phyloP scores from a whole-genome alignment of 345 rosid genomes.

The Eucalyptus erythrocorys region DNA sequence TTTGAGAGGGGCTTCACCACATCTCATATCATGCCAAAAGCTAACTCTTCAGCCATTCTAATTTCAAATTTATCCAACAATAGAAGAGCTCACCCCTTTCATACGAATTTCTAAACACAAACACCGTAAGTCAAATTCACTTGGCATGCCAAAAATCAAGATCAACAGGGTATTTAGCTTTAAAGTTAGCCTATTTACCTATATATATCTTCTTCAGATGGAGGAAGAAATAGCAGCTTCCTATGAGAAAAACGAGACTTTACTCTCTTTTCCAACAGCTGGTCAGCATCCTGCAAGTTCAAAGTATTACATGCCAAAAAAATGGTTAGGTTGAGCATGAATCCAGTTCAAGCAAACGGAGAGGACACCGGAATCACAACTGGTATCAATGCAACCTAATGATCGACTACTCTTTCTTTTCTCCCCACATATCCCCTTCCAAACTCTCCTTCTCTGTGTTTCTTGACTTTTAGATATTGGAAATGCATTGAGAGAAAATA shows the following conservation, averaged over 20 bases:
- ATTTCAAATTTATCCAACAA: not conserved
- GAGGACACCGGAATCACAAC: not conserved
- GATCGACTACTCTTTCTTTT: not conserved
- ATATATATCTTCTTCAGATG: constrained; percentile 52
- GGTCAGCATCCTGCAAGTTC: constrained; percentile 80
- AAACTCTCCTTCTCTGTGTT: not conserved
- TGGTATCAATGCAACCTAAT: not conserved
- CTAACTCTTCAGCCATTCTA: not conserved
- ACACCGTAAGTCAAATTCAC: not conserved
- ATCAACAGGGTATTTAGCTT: not conserved
- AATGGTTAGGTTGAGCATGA: not conserved
- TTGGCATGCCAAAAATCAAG: not conserved
- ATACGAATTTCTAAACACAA: not conserved
- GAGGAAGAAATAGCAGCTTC: constrained; percentile 74
- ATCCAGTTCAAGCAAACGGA: not conserved
- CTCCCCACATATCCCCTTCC: not conserved
- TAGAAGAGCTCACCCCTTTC: not conserved
- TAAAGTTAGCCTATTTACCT: constrained; percentile 20
- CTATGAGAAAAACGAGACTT: constrained; percentile 94
- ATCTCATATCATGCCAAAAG: not conserved
- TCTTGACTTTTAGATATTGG: not conserved
- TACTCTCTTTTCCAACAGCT: constrained; percentile 91
- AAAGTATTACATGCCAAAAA: not conserved
- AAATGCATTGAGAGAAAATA: not conserved
- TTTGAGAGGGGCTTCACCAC: not conserved